These are phyloP conservation scores for Boletus reticuloceps DNA, from an alignment of 768 basidiomycete species.

Conservation along the genomic window DNA sequence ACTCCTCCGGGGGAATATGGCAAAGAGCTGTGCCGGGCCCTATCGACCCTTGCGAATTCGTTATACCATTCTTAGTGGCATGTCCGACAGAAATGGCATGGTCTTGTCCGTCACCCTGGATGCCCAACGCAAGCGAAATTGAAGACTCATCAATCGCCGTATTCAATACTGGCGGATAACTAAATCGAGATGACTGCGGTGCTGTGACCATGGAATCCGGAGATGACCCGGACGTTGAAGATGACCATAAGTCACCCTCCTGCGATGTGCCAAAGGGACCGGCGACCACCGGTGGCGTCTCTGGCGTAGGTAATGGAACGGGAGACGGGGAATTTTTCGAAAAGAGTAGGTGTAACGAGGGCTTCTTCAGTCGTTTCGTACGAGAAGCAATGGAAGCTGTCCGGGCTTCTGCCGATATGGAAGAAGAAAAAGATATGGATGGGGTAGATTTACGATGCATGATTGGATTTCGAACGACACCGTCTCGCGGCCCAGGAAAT, in stretches of 20 bases:
- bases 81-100: constrained; percentile 8
- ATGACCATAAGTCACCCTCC: constrained; percentile 22
- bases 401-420: constrained; percentile 34
- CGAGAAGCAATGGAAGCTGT: constrained; percentile 34
- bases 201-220: constrained; percentile 54
- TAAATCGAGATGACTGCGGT: constrained; percentile 46
- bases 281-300: constrained; percentile 25
- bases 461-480: constrained; percentile 28
- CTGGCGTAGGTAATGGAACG: constrained; percentile 31
- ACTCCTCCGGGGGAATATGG: constrained; percentile 20
- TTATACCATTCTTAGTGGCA: constrained; percentile 7
- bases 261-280: constrained; percentile 8
- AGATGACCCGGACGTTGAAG: constrained; percentile 33
- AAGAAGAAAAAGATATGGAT: constrained; percentile 32
- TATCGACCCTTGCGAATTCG: constrained; percentile 21
- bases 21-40: background rate
- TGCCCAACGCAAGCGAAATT: constrained; percentile 36
- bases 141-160: constrained; percentile 60
- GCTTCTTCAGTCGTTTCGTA: constrained; percentile 52
- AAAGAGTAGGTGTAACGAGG: constrained; percentile 68
- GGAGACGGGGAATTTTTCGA: constrained; percentile 60
- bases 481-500: constrained; percentile 44
- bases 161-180: constrained; percentile 56
- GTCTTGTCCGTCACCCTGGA: constrained; percentile 29
- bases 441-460: constrained; percentile 37